These are phyloP conservation scores for Debaryomyces sp. DNA, from an alignment of 1,139 yeast genomes.

Conservation along the genomic window DNA sequence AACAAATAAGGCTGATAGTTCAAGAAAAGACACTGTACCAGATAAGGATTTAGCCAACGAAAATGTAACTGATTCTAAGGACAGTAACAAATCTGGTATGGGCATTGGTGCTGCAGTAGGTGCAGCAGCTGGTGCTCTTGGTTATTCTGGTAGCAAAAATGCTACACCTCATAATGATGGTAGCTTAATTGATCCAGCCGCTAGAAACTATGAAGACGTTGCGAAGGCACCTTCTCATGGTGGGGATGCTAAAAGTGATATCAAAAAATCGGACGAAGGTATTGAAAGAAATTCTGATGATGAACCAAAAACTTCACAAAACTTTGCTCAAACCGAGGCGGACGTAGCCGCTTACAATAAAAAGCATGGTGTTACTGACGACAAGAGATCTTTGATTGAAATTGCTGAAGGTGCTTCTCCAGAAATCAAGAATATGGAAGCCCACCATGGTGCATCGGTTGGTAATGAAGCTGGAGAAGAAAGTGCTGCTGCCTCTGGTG, in stretches of 20 bases:
- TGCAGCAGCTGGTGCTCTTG: conserved; percentile 28
- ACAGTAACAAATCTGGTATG: conserved; percentile 7
- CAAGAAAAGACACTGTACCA: conserved; percentile 6
- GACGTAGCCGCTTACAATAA: conserved; percentile 31
- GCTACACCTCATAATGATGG: conserved; percentile 4
- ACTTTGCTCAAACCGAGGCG: conserved; percentile 19
- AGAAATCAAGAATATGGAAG: conserved; percentile 18
- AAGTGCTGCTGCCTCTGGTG: conserved; percentile 6
- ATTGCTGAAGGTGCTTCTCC: conserved; percentile 30
- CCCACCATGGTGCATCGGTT: conserved; percentile 9
- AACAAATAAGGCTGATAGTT: not conserved
- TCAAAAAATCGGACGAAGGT: conserved; percentile 2
- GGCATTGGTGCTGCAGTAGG: conserved; percentile 25
- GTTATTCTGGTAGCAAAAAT: not conserved
- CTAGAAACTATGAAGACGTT: conserved; percentile 23
- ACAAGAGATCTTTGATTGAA: conserved; percentile 30
- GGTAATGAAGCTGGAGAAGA: conserved; percentile 6
- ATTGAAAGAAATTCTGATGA: conserved; percentile 5
- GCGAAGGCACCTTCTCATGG: conserved; percentile 23
- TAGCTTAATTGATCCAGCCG: conserved; percentile 28
- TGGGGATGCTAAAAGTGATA: conserved; percentile 9
- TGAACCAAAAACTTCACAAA: conserved; percentile 11
- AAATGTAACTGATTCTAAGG: conserved; percentile 7
- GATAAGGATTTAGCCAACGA: conserved; percentile 7
- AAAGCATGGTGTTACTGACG: conserved; percentile 28